Conservation (phyloP, 148 eudicot species). For the Pharnaceum exiguum region DNA sequence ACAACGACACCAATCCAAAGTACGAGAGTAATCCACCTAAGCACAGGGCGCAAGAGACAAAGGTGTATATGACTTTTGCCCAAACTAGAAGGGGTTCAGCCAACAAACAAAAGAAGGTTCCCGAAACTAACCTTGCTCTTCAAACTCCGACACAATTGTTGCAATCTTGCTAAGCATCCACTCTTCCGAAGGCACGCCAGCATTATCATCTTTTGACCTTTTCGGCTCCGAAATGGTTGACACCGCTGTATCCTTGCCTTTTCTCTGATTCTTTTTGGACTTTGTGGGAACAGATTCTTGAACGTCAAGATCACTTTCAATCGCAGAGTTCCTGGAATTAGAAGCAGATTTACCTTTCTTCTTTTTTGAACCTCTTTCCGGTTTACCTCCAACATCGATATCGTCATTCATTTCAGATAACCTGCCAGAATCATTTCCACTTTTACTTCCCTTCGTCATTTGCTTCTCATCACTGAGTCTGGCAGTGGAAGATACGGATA, state of each 20-base stretch:
- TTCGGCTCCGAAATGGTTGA: conserved; percentile 51
- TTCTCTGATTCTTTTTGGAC: conserved; percentile 81
- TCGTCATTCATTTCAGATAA: conserved; percentile 47
- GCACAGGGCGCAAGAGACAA: too few relatives aligned
- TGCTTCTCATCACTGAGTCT: conserved; percentile 30
- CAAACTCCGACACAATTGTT: conserved; percentile 73
- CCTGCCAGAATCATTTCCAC: conserved; percentile 39
- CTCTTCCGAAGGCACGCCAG: conserved; percentile 61
- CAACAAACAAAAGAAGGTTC: too few relatives aligned
- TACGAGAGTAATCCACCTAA: too few relatives aligned
- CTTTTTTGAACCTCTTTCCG: conserved; percentile 80
- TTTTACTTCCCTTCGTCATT: conserved; percentile 37
- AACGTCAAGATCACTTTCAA: conserved; percentile 50
- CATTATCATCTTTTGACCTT: conserved; percentile 42
- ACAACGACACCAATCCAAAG: conserved; percentile 1
- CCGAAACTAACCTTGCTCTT: conserved; percentile 84
- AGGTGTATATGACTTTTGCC: too few relatives aligned
- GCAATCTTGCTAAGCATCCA: conserved; percentile 57
- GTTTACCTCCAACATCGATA: conserved; percentile 46
- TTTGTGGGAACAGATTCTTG: conserved; percentile 59
- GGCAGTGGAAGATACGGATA: conserved; percentile 33
- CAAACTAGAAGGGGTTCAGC: too few relatives aligned
- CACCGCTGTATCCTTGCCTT: conserved; percentile 58
- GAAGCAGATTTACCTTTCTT: conserved; percentile 78
- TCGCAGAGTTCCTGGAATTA: conserved; percentile 33